Base-by-base conservation (phyloP, 2,329 filamentous ascomycete species). In the Ascochyta viciae-villosae region DNA sequence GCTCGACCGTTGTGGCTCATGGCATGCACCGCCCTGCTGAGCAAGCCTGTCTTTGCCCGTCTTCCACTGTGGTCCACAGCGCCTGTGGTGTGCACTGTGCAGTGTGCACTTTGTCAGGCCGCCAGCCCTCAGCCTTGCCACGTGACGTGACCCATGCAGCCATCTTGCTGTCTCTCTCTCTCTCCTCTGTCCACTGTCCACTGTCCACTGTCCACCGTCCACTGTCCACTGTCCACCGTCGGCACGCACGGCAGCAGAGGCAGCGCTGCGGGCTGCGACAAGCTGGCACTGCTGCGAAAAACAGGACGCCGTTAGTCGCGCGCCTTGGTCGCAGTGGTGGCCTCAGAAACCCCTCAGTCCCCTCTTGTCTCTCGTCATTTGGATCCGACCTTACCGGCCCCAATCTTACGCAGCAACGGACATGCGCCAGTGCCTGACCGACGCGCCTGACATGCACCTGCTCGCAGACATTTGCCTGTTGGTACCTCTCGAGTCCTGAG, bases 231-330 rank as follows among this genome's bases (percentile, higher is more conserved):
- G 8, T 10, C 6, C 38, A 37, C 31, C 16, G 38, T 38, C 53
- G 47, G 53, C 47, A 47, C 16, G n/a, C 27, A 42, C 53, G 53
- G 53, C 53, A 48, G 39, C 44, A 48, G 24, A 42, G 10, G 31
- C 31, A 46, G 29, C 46, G 13, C 31, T 23, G 40, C 41, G n/a
- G 50, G 54, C 55, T 31, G 31, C 48, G 49, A 15, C 52, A 50
- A 16, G 54, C 43, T 60, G 55, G 60, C 48, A 54, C 53, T 63
- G 53, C 39, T 64, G 58, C 62, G 54, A 55, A 60, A 63, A 57
- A 50, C 19, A 64, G 57, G 58, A 19, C 19, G 53, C 44, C 44
- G 23, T 16, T 45, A 52, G 50, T 52, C 44, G 46, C 47, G 47
- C 47, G 53, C 47, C 47, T 56, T 56, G 53, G 53, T 56, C n/a